Conservation (phyloP, 169 alveolate genomes). For the Theileria parva region DNA sequence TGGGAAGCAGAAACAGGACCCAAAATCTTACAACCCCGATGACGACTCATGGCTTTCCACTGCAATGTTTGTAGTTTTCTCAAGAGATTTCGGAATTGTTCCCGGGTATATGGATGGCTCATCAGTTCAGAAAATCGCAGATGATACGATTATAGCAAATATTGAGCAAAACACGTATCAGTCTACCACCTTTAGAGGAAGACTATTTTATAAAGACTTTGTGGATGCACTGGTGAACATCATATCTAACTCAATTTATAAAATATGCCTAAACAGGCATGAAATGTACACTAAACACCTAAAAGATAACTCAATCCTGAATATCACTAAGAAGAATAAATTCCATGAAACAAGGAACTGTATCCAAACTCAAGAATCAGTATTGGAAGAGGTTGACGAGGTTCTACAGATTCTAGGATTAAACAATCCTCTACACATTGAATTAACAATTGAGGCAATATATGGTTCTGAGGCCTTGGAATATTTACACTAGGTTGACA, state of each 20-base stretch:
- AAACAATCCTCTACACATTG: slow-evolving; percentile 25
- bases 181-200: slow-evolving; percentile 16
- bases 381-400: slow-evolving; percentile 30
- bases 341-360: slow-evolving; percentile 24
- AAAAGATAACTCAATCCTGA: slow-evolving; percentile 7
- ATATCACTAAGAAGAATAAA: not conserved
- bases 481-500: not conserved
- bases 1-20: slow-evolving; percentile 31
- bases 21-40: slow-evolving; percentile 22
- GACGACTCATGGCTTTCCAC: slow-evolving; percentile 58
- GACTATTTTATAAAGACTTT: slow-evolving; percentile 52
- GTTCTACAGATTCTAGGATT: slow-evolving; percentile 51
- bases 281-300: slow-evolving; percentile 27
- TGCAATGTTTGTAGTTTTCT: slow-evolving; percentile 67
- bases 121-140: slow-evolving; percentile 43
- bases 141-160: slow-evolving; percentile 15
- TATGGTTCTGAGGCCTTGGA: slow-evolving; percentile 62
- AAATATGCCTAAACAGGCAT: slow-evolving; percentile 36
- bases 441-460: slow-evolving; percentile 56
- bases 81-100: slow-evolving; percentile 73
- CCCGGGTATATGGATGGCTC: slow-evolving; percentile 72
- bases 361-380: slow-evolving; percentile 59
- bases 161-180: slow-evolving; percentile 10
- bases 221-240: slow-evolving; percentile 47
- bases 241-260: slow-evolving; percentile 36